phyloP scores from a whole-genome alignment of 177 flowering plant genomes.

The Telopea speciosissima region DNA sequence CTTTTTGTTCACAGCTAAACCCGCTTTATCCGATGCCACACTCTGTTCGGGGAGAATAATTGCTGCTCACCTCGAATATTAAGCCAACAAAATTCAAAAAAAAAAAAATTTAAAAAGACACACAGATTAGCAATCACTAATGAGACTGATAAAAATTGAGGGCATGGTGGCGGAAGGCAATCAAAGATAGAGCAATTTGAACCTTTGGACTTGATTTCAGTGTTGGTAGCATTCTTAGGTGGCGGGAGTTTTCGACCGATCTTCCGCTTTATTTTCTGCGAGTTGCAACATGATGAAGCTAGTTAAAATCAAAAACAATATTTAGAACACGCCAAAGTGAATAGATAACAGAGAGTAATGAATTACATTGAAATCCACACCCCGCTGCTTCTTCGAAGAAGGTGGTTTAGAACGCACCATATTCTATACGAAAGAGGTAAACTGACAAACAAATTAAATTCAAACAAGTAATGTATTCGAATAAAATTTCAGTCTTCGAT shows the following conservation, averaged over 20 bases:
- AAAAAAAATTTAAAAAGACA: too few species aligned
- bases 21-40: constrained; percentile 71
- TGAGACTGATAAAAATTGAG: background rate
- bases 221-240: constrained; percentile 71
- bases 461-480: background rate
- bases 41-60: constrained; percentile 93
- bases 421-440: background rate
- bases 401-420: constrained; percentile 41
- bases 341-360: background rate
- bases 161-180: background rate
- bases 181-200: background rate
- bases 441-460: background rate
- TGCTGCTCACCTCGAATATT: constrained; percentile 35
- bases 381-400: constrained; percentile 44
- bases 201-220: constrained; percentile 83
- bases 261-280: constrained; percentile 82
- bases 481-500: background rate
- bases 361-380: constrained; percentile 59
- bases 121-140: background rate
- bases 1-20: constrained; percentile 70
- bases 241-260: constrained; percentile 85
- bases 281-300: background rate
- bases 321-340: background rate
- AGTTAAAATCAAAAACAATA: background rate
- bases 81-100: background rate